phyloP scores from a whole-genome alignment of 768 basidiomycete genomes.

The Mycena indigotica region DNA sequence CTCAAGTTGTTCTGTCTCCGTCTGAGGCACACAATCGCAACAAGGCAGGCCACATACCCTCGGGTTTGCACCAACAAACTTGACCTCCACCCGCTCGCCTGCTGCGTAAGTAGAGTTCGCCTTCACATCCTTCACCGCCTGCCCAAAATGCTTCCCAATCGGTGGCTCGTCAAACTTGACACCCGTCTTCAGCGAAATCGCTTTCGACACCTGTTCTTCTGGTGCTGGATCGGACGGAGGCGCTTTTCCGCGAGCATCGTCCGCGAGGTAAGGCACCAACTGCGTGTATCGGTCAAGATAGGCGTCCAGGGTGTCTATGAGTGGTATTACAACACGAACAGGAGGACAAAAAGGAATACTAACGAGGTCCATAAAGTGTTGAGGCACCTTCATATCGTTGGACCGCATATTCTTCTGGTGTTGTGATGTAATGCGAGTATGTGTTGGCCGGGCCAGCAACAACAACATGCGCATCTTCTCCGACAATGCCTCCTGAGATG shows the following conservation, averaged over 20 bases:
- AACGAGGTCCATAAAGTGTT: constrained; percentile 75
- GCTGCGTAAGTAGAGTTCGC: constrained; percentile 34
- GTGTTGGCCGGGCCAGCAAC: constrained; percentile 81
- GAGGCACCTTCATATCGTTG: constrained; percentile 85
- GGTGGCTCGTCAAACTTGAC: constrained; percentile 47
- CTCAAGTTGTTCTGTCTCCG: constrained; percentile 53
- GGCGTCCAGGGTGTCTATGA: constrained; percentile 52
- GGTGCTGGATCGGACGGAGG: constrained; percentile 50
- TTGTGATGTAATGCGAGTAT: constrained; percentile 74
- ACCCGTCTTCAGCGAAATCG: constrained; percentile 50
- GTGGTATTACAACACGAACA: neutral
- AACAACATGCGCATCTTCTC: constrained; percentile 71
- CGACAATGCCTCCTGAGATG: constrained; percentile 64
- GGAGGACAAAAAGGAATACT: constrained; percentile 28
- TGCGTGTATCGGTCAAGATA: constrained; percentile 55
- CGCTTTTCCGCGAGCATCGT: constrained; percentile 26
- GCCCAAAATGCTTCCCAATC: constrained; percentile 45
- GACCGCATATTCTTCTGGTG: constrained; percentile 70
- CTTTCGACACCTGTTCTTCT: constrained; percentile 42
- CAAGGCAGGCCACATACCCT: constrained; percentile 37
- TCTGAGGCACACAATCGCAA: neutral
- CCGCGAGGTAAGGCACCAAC: constrained; percentile 48
- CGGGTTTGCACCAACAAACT: constrained; percentile 57
- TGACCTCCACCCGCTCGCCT: constrained; percentile 46
- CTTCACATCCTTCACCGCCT: constrained; percentile 43